These are phyloP conservation scores for Dovyalis caffra DNA, from an alignment of 345 rosid genomes.

Conservation along the genomic window DNA sequence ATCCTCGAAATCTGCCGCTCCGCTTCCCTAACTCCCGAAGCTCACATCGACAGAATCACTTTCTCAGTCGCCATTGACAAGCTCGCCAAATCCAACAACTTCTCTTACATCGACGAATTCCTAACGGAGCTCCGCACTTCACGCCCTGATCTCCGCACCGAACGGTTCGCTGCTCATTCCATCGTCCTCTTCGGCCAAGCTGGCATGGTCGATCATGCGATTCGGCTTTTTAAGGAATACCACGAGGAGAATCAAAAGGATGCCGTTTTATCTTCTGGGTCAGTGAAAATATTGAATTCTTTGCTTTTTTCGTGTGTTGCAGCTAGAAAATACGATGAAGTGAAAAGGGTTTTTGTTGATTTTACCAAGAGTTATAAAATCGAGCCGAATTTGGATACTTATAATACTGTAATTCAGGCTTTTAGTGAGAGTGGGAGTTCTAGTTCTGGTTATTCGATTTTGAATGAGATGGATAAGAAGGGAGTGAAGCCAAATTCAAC, in stretches of 20 bases:
- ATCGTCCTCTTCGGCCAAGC: slow-evolving; percentile 79
- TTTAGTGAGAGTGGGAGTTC: slow-evolving; percentile 64
- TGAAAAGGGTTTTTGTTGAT: slow-evolving; percentile 60
- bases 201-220: slow-evolving; percentile 63
- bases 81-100: slow-evolving; percentile 50
- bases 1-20: slow-evolving; percentile 82
- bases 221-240: slow-evolving; percentile 48
- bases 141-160: slow-evolving; percentile 63
- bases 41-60: slow-evolving; percentile 56
- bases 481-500: slow-evolving; percentile 46
- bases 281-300: slow-evolving; percentile 63
- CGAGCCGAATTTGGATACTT: slow-evolving; percentile 63
- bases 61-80: slow-evolving; percentile 69
- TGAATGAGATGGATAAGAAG: slow-evolving; percentile 77
- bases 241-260: slow-evolving; percentile 23
- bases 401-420: slow-evolving; percentile 59
- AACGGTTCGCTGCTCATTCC: slow-evolving; percentile 59
- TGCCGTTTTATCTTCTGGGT: slow-evolving; percentile 35
- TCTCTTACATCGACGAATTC: slow-evolving; percentile 41
- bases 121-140: slow-evolving; percentile 56
- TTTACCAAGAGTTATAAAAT: slow-evolving; percentile 51
- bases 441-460: slow-evolving; percentile 55
- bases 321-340: slow-evolving; percentile 56
- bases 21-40: slow-evolving; percentile 62
- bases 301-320: slow-evolving; percentile 58